Evolutionary conservation across 495 filamentous ascomycete species (phyloP), one percentile per base, ranked within the genome.

Genomic region (Xylaria nigripes): DNA sequence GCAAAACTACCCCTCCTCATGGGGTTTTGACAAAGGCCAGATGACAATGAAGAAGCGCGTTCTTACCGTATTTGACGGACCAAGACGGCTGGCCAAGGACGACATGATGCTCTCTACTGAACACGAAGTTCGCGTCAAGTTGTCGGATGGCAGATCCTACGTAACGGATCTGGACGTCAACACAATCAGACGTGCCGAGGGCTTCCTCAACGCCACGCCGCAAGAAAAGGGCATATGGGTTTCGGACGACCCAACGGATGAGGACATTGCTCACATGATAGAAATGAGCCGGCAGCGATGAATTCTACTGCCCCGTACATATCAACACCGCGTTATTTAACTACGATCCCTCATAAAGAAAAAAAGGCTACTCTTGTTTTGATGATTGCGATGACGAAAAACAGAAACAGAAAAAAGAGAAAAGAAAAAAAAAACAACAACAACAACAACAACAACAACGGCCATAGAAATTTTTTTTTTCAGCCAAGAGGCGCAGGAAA

Each of bases 21-120:
- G 94, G 94, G 93, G 94, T 25, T 91, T 89, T 62, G 77, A 90
- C 38, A 80, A 85, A 57, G 86, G 88, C 55, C 88, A 89, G 71
- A 95, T 97, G 86, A 92, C 87, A 65, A 94, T 91, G 75, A 96
- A 93, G 80, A 95, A 96, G 83, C 86, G 94, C 18, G 90, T 95
- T 13, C 73, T 97, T 54, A 87, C 88, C 59, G 89, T 96, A 16
- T 99, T 94, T 58, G 90, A 97, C 62, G 94, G 94, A 2, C 80
- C 78, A 12, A 81, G 91, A 49, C 82, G 91, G 7, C 77, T 99
- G 54, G 92, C 86, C 79, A 96, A 96, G 74, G 94, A 99, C 67
- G 94, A 97, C 75, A 96, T 97, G 93, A 93, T 96, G 90, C 84
- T 99, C 38, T 87, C 89, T 61, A 87, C 86, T 22, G 89, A 96